A percentile compares a stretch with the other conserved stretches of the same genome.
Conservation (phyloP, 176 grass and related monocot genomes). For the Ensete ventricosum region DNA sequence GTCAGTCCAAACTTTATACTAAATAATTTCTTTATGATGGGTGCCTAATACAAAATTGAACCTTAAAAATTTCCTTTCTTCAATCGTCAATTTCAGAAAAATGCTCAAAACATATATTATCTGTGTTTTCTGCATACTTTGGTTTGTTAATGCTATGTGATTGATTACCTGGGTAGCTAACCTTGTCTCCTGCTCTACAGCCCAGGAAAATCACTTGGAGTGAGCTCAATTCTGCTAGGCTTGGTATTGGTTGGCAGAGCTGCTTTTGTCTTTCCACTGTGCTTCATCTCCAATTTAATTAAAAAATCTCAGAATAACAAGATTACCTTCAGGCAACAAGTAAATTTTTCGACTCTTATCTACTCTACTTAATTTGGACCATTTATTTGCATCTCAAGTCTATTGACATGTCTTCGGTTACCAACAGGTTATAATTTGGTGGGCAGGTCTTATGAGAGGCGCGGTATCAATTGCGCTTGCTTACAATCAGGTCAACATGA, state of each 20-base stretch:
- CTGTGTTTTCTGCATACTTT: neutral
- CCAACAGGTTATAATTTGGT: slow-evolving; percentile 81
- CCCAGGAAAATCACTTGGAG: slow-evolving; percentile 46
- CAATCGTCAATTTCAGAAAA: neutral
- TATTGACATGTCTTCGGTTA: slow-evolving; percentile 24
- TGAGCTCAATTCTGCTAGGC: slow-evolving; percentile 60
- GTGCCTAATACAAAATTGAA: neutral
- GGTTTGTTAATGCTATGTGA: neutral
- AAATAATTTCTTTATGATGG: neutral
- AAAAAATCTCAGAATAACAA: slow-evolving; percentile 46
- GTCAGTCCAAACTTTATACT: neutral
- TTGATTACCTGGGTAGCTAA: slow-evolving; percentile 7
- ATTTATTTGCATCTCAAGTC: slow-evolving; percentile 4
- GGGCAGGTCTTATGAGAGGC: slow-evolving; percentile 92
- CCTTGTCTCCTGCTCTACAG: slow-evolving; percentile 36
- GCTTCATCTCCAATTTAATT: slow-evolving; percentile 55
- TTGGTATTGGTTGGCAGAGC: slow-evolving; percentile 78
- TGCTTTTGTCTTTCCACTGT: slow-evolving; percentile 79
- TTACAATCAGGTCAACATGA: slow-evolving; percentile 59
- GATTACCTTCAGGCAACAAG: slow-evolving; percentile 72
- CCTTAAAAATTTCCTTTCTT: neutral
- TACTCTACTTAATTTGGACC: neutral
- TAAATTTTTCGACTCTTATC: slow-evolving; percentile 31
- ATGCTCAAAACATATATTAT: neutral
- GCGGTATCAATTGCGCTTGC: slow-evolving; percentile 88